These are phyloP conservation scores for Ustilago loliicola DNA, from an alignment of 1,284 basidiomycete genomes.

Conservation along the genomic window DNA sequence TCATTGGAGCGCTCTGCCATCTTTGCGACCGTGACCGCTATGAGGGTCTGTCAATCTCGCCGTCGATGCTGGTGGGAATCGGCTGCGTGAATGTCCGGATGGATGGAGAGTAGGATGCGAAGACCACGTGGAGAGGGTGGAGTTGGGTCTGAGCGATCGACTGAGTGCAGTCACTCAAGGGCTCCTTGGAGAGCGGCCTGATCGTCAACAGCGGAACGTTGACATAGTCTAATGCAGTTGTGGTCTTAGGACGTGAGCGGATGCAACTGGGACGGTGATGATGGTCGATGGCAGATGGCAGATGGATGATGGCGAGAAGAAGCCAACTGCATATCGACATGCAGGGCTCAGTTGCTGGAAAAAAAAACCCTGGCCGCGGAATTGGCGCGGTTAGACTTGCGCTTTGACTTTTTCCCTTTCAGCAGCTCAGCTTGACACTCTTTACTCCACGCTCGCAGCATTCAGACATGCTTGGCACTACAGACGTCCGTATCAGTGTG, in stretches of 20 bases:
- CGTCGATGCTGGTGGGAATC: too few relatives aligned
- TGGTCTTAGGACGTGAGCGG: too few relatives aligned
- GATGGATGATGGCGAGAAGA: conserved; percentile 12
- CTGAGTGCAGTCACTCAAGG: too few relatives aligned
- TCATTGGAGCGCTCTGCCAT: conserved; percentile 16
- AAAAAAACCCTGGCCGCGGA: conserved; percentile 15
- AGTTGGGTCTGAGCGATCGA: too few relatives aligned
- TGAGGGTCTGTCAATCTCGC: not conserved
- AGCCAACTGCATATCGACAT: not conserved
- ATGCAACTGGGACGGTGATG: too few relatives aligned
- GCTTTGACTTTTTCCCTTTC: too few relatives aligned
- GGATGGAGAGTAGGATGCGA: not conserved
- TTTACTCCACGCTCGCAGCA: not conserved
- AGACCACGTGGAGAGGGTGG: too few relatives aligned
- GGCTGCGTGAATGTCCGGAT: too few relatives aligned
- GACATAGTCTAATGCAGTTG: too few relatives aligned
- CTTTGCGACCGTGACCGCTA: too few relatives aligned
- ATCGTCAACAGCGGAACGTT: too few relatives aligned
- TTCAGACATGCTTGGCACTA: not conserved
- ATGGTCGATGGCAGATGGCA: not conserved
- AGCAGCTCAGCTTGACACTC: not conserved
- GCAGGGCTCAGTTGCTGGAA: not conserved
- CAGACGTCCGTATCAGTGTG: not conserved
- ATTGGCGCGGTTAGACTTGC: conserved; percentile 16
- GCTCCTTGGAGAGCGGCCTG: too few relatives aligned